phyloP scores from a whole-genome alignment of 208 protist species.

The Leishmania mexicana region DNA sequence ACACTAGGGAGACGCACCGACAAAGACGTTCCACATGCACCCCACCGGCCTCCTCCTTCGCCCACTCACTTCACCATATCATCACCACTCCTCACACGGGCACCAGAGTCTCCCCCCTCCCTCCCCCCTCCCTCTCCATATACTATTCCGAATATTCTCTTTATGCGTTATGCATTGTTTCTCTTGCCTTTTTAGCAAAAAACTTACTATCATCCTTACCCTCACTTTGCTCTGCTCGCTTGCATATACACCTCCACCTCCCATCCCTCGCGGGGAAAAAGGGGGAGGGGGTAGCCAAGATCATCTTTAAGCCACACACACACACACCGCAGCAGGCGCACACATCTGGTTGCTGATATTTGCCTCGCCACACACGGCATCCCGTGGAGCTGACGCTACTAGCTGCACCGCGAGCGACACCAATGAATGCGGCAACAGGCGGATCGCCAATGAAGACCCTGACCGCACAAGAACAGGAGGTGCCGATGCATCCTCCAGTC shows the following conservation, averaged over 20 bases:
- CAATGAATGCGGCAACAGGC: not conserved
- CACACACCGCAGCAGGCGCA: no score
- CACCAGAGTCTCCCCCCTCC: not conserved
- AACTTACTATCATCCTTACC: no score
- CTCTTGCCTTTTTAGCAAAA: not conserved
- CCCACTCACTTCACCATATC: not conserved
- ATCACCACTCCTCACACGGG: no score
- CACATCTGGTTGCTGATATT: no score
- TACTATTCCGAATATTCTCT: not conserved
- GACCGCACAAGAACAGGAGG: not conserved
- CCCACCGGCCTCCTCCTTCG: no score
- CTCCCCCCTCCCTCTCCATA: not conserved
- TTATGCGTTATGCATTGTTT: not conserved
- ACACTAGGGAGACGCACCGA: no score
- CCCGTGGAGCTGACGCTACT: not conserved
- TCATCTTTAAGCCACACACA: no score
- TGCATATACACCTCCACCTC: no score
- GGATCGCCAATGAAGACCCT: not conserved
- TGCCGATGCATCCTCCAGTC: not conserved
- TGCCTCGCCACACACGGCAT: not conserved
- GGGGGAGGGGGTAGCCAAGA: no score
- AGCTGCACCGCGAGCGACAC: not conserved
- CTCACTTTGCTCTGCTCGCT: no score
- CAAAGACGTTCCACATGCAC: no score
- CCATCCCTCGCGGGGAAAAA: no score